phyloP scores from a whole-genome alignment of 208 protist genomes.

The Tritrichomonas musculus region DNA sequence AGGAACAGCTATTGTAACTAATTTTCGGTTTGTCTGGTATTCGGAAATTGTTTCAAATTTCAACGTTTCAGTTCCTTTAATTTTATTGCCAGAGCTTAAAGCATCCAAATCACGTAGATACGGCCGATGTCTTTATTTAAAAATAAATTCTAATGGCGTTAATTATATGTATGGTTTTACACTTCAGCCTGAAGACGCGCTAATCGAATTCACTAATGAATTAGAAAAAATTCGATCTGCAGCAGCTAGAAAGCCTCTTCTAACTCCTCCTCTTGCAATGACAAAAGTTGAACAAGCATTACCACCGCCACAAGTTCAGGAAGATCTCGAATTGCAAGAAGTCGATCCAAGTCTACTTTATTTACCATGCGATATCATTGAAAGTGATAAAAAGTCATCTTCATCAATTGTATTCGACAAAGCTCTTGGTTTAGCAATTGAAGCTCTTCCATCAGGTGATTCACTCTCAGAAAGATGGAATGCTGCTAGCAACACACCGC shows the following conservation, averaged over 20 bases:
- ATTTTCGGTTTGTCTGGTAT: not conserved
- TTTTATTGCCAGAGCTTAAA: not conserved
- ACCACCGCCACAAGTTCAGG: not conserved
- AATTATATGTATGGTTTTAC: constrained; percentile 8
- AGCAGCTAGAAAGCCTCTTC: not conserved
- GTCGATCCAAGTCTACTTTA: not conserved
- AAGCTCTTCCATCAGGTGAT: not conserved
- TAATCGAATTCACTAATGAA: not conserved
- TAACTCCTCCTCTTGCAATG: not conserved
- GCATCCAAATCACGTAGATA: not conserved
- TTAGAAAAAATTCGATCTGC: not conserved
- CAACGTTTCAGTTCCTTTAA: constrained; percentile 30
- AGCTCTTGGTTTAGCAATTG: not conserved
- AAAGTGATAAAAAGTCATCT: not conserved
- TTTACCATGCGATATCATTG: not conserved
- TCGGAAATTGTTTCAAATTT: constrained; percentile 25
- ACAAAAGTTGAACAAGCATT: not conserved
- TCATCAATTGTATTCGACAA: not conserved
- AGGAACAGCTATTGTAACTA: not conserved
- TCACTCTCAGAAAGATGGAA: not conserved
- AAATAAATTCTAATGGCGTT: not conserved
- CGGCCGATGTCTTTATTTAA: not conserved
- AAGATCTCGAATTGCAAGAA: not conserved
- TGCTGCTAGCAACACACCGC: not conserved
- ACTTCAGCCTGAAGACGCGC: not conserved